Base-by-base conservation (phyloP, 176 grass and related monocot genomes). In the Pharus latifolius region DNA sequence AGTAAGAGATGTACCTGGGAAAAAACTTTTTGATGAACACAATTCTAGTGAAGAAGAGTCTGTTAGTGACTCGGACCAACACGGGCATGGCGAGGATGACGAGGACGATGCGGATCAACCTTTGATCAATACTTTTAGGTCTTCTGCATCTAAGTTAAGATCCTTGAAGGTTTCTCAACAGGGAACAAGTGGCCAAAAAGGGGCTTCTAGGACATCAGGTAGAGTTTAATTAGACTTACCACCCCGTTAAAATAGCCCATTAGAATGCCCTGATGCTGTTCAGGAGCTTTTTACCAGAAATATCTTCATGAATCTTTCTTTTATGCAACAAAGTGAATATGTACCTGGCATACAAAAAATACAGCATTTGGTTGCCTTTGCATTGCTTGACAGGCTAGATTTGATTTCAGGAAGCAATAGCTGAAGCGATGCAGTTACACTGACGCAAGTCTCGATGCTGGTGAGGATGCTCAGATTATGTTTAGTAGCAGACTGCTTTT, bases 1-100 rank as follows among this genome's bases (percentile, higher is more conserved):
- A 64, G 81, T 74, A 46, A 88, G 61, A 73, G 86, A 98, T 56
- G 66, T 77, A 49, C 86, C 70, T 14, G 81, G 55, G 10, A 98
- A 89, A 58, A 93, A 91, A 50, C 87, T 98, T 70, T 98, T 98
- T 63, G 89, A 86, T 42, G 83, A 55, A 50, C 83, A 80, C 69
- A 74, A 67, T 38, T 88, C 81, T 40, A 85, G 90, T 10, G 87
- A 87, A 10, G 93, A 78, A 61, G 93, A 97, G 74, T 86, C 86
- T 35, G 69, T 77, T 41, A 90, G 86, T 63, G 86, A 47, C 50
- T 91, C 87, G 17, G 90, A 98, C 52, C 84, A 85, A 19, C 76
- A 80, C 32, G 83, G 71, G 2, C 78, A 78, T 19, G 76, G 80
- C 4, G 79, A 76, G 52, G 77, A 92, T 10, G 80, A 91, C 0